Percentiles rank a stretch among this genome's conserved stretches.
Conservation (phyloP, 2,329 filamentous ascomycete genomes). For the Aspergillus sp. region DNA sequence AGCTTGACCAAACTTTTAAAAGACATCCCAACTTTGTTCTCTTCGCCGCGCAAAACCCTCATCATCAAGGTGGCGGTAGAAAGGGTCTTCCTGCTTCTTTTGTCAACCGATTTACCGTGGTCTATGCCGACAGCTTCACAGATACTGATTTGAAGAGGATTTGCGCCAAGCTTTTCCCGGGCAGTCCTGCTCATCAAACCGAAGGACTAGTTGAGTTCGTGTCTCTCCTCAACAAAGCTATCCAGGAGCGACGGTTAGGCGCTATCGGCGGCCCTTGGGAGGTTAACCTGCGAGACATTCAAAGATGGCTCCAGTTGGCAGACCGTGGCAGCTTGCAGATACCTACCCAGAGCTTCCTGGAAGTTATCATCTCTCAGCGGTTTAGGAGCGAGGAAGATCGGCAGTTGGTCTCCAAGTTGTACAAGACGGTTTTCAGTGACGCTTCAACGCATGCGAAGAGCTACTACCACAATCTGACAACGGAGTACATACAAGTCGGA, state of each 20-base stretch:
- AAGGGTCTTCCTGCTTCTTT: constrained; percentile 95
- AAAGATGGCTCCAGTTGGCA: constrained; percentile 80
- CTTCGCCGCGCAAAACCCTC: constrained; percentile 96
- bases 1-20: constrained; percentile 90
- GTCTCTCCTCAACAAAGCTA: constrained; percentile 72
- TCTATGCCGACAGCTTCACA: constrained; percentile 90
- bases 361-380: constrained; percentile 81
- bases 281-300: constrained; percentile 87
- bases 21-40: constrained; percentile 88
- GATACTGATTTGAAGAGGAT: constrained; percentile 80
- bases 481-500: constrained; percentile 73
- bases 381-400: constrained; percentile 76
- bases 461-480: constrained; percentile 71
- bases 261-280: constrained; percentile 80
- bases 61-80: constrained; percentile 92
- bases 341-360: constrained; percentile 71
- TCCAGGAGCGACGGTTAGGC: constrained; percentile 57
- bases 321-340: constrained; percentile 63
- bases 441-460: constrained; percentile 52
- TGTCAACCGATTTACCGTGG: constrained; percentile 96
- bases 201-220: constrained; percentile 75
- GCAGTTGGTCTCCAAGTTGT: constrained; percentile 65
- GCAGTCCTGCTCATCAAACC: constrained; percentile 61
- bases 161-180: constrained; percentile 74
- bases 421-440: constrained; percentile 63